These are phyloP conservation scores for Rhododendron williamsianum DNA, from an alignment of 148 eudicot genomes.

Conservation along the genomic window DNA sequence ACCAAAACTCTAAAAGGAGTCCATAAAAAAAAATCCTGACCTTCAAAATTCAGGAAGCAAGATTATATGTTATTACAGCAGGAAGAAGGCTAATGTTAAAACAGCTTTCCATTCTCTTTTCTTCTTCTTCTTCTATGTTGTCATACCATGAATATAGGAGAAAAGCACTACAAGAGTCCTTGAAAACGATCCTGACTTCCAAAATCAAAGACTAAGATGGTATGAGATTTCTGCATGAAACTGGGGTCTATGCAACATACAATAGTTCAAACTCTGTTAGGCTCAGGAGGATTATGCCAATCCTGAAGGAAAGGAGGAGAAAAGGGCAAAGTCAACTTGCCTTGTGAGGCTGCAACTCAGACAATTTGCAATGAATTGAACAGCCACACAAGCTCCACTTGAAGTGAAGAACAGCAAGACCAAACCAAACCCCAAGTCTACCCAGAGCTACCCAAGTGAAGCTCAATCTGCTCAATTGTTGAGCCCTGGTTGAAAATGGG, in stretches of 20 bases:
- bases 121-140: not conserved
- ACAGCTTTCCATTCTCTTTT: not conserved
- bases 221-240: not conserved
- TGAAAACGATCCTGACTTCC: not conserved
- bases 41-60: not conserved
- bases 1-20: not conserved
- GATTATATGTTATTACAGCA: not conserved
- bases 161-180: not conserved
- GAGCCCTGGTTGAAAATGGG: not conserved
- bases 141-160: not conserved
- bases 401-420: not conserved
- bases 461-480: not conserved
- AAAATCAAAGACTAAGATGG: not conserved
- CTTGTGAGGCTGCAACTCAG: not conserved
- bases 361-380: not conserved
- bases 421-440: not conserved
- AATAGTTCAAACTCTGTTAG: not conserved
- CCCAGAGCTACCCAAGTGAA: not conserved
- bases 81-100: not conserved
- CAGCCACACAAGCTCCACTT: constrained; percentile 1
- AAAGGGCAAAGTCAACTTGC: constrained; percentile 1
- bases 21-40: not conserved
- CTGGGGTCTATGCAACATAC: not conserved
- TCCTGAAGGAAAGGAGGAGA: not conserved
- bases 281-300: not conserved